These are phyloP conservation scores for Astrocystis sublimbata DNA, from an alignment of 495 filamentous ascomycete species.

Conservation along the genomic window DNA sequence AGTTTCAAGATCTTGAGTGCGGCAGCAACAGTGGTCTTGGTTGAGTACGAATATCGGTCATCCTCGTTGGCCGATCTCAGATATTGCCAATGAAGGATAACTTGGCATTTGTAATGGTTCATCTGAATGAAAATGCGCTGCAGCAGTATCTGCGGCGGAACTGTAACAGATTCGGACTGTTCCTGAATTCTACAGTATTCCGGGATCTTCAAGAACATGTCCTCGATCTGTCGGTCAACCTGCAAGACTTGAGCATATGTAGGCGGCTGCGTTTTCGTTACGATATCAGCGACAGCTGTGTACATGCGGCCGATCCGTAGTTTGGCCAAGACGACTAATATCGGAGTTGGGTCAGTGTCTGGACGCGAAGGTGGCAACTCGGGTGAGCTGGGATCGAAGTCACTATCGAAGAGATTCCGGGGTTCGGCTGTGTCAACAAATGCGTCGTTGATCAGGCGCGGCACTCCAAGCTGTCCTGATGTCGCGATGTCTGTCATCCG, in stretches of 20 bases:
- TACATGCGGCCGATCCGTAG: constrained; percentile 28
- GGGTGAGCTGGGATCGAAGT: constrained; percentile 33
- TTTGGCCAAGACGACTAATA: constrained; percentile 30
- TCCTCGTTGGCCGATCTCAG: constrained; percentile 32
- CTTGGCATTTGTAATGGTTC: constrained; percentile 32
- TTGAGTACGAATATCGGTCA: constrained; percentile 37
- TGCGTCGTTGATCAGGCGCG: constrained; percentile 30
- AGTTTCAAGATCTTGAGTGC: constrained; percentile 36
- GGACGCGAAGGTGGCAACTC: constrained; percentile 41
- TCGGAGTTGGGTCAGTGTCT: constrained; percentile 34
- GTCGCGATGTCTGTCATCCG: constrained; percentile 33
- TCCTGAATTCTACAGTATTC: constrained; percentile 22
- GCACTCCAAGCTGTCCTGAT: constrained; percentile 41
- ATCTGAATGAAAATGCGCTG: constrained; percentile 36
- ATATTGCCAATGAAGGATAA: constrained; percentile 37
- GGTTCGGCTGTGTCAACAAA: constrained; percentile 40
- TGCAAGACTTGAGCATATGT: constrained; percentile 35
- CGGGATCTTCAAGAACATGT: constrained; percentile 27
- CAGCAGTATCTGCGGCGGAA: constrained; percentile 35
- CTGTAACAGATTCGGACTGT: constrained; percentile 25
- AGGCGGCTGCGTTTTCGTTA: constrained; percentile 24
- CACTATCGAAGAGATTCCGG: constrained; percentile 40
- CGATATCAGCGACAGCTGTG: constrained; percentile 24
- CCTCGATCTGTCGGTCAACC: constrained; percentile 33
- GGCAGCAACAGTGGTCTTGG: constrained; percentile 36